Conservation (phyloP, 768 basidiomycete species). For the Pleurotus tuber-regium region DNA sequence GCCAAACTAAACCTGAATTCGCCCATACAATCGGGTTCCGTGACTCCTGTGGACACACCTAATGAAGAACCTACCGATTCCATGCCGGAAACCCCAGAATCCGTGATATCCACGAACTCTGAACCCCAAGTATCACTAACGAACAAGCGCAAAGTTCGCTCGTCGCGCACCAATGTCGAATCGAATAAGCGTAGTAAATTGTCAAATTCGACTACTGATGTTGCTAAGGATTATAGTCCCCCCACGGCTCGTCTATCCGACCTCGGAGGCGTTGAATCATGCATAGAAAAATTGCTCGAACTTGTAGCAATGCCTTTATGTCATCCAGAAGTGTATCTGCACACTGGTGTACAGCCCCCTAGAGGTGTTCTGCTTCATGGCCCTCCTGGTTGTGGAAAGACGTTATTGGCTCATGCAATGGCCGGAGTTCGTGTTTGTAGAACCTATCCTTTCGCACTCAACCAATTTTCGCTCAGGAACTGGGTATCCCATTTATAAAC, state of each 20-base stretch:
- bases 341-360: slow-evolving; percentile 91
- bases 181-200: slow-evolving; percentile 58
- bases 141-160: slow-evolving; percentile 65
- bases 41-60: slow-evolving; percentile 19
- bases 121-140: slow-evolving; percentile 13
- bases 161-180: slow-evolving; percentile 43
- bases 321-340: slow-evolving; percentile 93
- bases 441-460: not conserved
- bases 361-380: slow-evolving; percentile 92
- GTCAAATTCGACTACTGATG: slow-evolving; percentile 27
- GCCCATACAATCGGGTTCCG: slow-evolving; percentile 25
- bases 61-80: slow-evolving; percentile 20
- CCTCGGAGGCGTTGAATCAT: slow-evolving; percentile 83
- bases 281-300: slow-evolving; percentile 91
- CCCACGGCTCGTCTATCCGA: slow-evolving; percentile 78
- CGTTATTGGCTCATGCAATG: slow-evolving; percentile 89
- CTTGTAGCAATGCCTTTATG: slow-evolving; percentile 94
- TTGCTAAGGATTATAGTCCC: slow-evolving; percentile 65
- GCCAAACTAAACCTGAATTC: slow-evolving; percentile 70
- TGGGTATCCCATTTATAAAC: slow-evolving; percentile 88
- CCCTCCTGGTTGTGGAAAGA: slow-evolving; percentile 97
- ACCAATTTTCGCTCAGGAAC: slow-evolving; percentile 54
- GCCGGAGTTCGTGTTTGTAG: slow-evolving; percentile 66
- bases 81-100: slow-evolving; percentile 13
- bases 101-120: slow-evolving; percentile 11